Evolutionary conservation across 768 basidiomycete genomes (phyloP), one percentile per base, ranked within the genome.

Genomic region (Gymnopilus junonius): DNA sequence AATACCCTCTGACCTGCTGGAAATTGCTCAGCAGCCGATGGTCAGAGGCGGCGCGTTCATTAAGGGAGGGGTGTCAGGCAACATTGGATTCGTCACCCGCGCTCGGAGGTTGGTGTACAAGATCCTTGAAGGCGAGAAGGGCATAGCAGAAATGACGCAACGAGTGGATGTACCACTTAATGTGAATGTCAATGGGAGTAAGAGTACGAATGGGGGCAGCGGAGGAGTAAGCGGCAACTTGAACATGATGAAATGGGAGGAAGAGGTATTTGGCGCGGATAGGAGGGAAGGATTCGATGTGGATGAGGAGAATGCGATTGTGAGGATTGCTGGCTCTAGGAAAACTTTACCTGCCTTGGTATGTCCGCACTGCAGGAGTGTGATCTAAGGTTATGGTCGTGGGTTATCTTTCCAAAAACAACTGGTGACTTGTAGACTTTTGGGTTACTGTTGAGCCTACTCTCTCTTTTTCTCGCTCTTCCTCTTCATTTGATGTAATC

Each of bases 11-110:
- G 68, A 71, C 1, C 71, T 89, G 17, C 61, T 89, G 8, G 59
- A 59, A 0, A 64, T 82, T 1, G 87, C 87, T 0, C 69, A 77
- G 27, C 87, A 87, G 66, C 87, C 82, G 0, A 85, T 89, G 40
- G 73, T 86, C 8, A 79, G 82, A 21, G 87, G 87, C 0, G 74
- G 64, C 0, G 68, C 71, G 3, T 80, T 77, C 58, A 43, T 12
- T 2, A 65, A 48, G 0, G 82, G 82, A 0, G 84, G 86, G 0
- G 65, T 87, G 0, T 77, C 80, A 1, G 87, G 87, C 1, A 89
- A 88, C 63, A 70, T 86, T 0, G 63, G 72, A 1, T 68, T 79
- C 23, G 86, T 89, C 3, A 70, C 79, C 7, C 67, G 72, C 0
- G 85, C 87, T 1, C 75, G 87, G 46, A 71, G 75, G 32, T 61